Conservation (phyloP, 371 early-diverging fungal species). For the Rhizopus microsporus region DNA sequence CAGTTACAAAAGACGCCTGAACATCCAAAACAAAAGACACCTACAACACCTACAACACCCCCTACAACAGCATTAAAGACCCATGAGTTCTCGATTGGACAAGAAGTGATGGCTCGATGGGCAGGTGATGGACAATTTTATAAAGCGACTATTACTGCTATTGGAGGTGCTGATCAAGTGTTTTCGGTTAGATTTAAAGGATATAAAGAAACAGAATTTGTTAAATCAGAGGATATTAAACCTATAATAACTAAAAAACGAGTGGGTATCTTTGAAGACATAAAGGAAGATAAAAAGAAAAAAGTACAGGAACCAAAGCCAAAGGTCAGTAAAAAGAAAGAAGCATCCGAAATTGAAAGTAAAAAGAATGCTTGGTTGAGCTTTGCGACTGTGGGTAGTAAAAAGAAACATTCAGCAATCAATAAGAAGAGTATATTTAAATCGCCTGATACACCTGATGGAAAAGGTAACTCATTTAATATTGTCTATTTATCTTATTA, state of each 20-base stretch:
- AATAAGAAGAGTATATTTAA: conserved; percentile 74
- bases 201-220: conserved; percentile 51
- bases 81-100: conserved; percentile 56
- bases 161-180: conserved; percentile 62
- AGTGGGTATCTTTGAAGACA: conserved; percentile 47
- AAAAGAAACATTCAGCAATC: conserved; percentile 48
- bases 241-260: conserved; percentile 39
- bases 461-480: conserved; percentile 53
- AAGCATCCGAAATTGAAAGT: conserved; percentile 65
- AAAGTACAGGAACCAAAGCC: conserved; percentile 22
- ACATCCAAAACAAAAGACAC: conserved; percentile 14
- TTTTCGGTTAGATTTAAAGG: conserved; percentile 78
- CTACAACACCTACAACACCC: conserved; percentile 9
- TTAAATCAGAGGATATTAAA: conserved; percentile 63
- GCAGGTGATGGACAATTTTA: conserved; percentile 72
- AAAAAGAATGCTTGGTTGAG: conserved; percentile 82
- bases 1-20: conserved; percentile 26
- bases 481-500: not conserved
- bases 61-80: conserved; percentile 27
- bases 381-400: conserved; percentile 64
- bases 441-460: conserved; percentile 66
- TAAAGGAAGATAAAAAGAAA: conserved; percentile 27
- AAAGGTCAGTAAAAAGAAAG: conserved; percentile 54
- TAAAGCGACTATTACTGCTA: conserved; percentile 69
- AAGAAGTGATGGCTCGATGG: conserved; percentile 69